A percentile compares a stretch with the other conserved stretches of the same genome.
These are phyloP conservation scores for Linum usitatissimum DNA, from an alignment of 345 rosid genomes.

Conservation along the genomic window DNA sequence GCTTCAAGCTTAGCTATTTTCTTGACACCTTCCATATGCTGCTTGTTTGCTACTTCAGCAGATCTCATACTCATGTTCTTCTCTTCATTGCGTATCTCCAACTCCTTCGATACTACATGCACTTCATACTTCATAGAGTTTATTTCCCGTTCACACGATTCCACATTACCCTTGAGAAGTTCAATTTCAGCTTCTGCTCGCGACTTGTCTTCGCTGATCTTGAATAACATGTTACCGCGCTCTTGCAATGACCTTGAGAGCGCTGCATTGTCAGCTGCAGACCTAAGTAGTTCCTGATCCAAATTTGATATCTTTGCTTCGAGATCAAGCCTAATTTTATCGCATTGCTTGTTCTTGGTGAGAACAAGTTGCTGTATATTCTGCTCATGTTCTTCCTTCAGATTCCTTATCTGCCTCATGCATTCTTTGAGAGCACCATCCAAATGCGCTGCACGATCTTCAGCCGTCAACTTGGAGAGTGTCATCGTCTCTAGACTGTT, in stretches of 20 bases:
- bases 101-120: slow-evolving; percentile 65
- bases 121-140: slow-evolving; percentile 75
- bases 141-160: slow-evolving; percentile 79
- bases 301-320: slow-evolving; percentile 51
- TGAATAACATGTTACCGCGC: slow-evolving; percentile 62
- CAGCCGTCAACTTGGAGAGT: slow-evolving; percentile 70
- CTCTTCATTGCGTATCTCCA: slow-evolving; percentile 91
- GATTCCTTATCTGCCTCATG: slow-evolving; percentile 83
- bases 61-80: slow-evolving; percentile 94
- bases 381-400: slow-evolving; percentile 88
- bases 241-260: slow-evolving; percentile 80
- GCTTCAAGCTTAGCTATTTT: slow-evolving; percentile 87
- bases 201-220: slow-evolving; percentile 63
- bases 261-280: slow-evolving; percentile 79
- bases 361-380: slow-evolving; percentile 54
- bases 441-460: slow-evolving; percentile 80
- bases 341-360: slow-evolving; percentile 60
- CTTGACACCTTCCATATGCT: slow-evolving; percentile 79
- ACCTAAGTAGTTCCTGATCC: slow-evolving; percentile 71
- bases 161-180: slow-evolving; percentile 67
- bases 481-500: slow-evolving; percentile 74
- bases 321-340: slow-evolving; percentile 58
- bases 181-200: slow-evolving; percentile 84
- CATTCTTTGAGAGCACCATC: slow-evolving; percentile 97
- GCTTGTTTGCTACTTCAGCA: slow-evolving; percentile 87